Evolutionary conservation across 768 basidiomycete species (phyloP).

Genomic region (Boletus patriciae): DNA sequence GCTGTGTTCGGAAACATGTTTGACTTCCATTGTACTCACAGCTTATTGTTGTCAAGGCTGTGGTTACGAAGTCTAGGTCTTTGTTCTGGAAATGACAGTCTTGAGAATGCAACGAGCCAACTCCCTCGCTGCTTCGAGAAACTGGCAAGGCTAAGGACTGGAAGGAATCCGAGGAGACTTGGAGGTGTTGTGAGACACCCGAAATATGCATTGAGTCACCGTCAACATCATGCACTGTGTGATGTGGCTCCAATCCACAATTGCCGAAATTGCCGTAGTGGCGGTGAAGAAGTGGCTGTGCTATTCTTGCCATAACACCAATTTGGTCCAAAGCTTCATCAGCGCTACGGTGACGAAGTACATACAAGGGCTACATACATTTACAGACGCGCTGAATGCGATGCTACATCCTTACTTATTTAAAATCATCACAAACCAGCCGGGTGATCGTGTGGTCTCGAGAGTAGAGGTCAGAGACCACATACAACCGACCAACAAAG

Average conservation of each 20-base stretch:
- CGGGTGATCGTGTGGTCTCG: not conserved
- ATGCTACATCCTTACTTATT: not conserved
- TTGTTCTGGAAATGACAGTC: conserved; percentile 23
- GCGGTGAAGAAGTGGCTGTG: conserved; percentile 10
- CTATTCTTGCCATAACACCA: not conserved
- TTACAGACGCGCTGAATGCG: too few relatives aligned
- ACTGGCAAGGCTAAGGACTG: not conserved
- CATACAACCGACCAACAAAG: not conserved
- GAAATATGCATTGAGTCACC: not conserved
- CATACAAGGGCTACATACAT: not conserved
- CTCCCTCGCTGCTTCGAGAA: not conserved
- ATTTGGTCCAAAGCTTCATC: too few relatives aligned
- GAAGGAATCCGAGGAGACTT: not conserved
- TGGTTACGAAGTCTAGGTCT: conserved; percentile 16
- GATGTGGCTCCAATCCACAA: not conserved
- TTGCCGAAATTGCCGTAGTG: not conserved
- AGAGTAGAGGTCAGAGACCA: not conserved
- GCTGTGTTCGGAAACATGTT: conserved; percentile 30
- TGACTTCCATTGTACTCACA: conserved; percentile 35
- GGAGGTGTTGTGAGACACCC: not conserved
- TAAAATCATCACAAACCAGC: not conserved
- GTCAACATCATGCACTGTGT: not conserved
- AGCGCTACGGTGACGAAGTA: not conserved
- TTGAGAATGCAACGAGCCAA: not conserved
- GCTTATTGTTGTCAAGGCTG: conserved; percentile 32